Percentiles rank a stretch among this genome's conserved stretches.
phyloP scores from a whole-genome alignment of 331 rosid species.

The Arachis monticola region DNA sequence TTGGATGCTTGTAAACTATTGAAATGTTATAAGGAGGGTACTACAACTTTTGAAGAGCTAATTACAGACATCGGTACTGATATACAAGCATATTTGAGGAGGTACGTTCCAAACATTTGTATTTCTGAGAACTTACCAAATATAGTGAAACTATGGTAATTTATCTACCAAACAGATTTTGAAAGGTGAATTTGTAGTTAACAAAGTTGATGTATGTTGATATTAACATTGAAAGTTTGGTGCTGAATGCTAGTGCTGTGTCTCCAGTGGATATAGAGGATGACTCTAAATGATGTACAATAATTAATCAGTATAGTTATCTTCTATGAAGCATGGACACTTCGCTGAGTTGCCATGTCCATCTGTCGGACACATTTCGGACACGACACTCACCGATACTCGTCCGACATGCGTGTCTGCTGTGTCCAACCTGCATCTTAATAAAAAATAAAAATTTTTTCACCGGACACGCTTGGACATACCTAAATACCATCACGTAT shows the following conservation, averaged over 20 bases:
- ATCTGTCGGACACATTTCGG: no score
- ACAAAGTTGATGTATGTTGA: background rate
- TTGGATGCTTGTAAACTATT: conserved; percentile 59
- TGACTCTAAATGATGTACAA: background rate
- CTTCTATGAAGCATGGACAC: no score
- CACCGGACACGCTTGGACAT: no score
- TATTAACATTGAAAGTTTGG: background rate
- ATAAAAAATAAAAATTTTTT: background rate
- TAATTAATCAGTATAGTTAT: no score
- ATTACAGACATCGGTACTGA: conserved; percentile 51
- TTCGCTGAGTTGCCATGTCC: background rate
- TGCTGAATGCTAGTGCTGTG: background rate
- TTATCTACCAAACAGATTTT: background rate
- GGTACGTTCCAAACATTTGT: conserved; percentile 26
- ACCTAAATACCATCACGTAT: no score
- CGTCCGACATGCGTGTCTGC: no score
- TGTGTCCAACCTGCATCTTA: no score
- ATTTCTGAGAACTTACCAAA: background rate
- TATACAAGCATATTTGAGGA: conserved; percentile 8
- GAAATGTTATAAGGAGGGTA: conserved; percentile 42
- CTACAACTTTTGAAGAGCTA: conserved; percentile 56
- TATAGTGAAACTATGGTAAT: background rate
- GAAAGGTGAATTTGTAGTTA: background rate
- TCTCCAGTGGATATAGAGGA: background rate
- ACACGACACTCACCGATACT: no score